Percentiles rank a stretch among this genome's conserved stretches.
Conservation (phyloP, 257 asterid genomes). For the Petunia secreta region DNA sequence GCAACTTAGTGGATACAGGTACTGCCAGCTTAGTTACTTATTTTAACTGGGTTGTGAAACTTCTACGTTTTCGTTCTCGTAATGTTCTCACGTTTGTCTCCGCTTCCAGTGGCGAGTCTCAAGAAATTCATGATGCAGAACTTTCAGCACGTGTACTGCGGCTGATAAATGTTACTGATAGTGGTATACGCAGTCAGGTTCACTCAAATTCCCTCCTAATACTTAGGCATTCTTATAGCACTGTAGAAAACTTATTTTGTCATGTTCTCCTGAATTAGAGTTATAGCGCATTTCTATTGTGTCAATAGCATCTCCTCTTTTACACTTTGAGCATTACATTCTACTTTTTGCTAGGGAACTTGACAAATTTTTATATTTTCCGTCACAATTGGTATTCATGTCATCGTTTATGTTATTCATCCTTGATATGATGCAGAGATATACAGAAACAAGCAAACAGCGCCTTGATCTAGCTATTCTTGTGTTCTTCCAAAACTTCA, state of each 20-base stretch:
- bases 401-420: neutral
- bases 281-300: neutral
- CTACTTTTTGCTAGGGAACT: neutral
- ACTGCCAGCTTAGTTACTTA: slow-evolving; percentile 18
- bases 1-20: slow-evolving; percentile 90
- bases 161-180: slow-evolving; percentile 84
- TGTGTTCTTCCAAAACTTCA: slow-evolving; percentile 84
- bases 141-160: slow-evolving; percentile 93
- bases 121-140: slow-evolving; percentile 95
- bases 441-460: slow-evolving; percentile 85
- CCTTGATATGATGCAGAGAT: slow-evolving; percentile 65
- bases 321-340: neutral
- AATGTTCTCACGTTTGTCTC: slow-evolving; percentile 28
- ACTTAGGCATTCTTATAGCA: neutral
- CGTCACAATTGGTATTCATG: neutral
- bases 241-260: slow-evolving; percentile 15
- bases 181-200: slow-evolving; percentile 89
- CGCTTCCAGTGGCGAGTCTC: slow-evolving; percentile 74
- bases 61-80: neutral
- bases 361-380: neutral
- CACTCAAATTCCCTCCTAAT: neutral
- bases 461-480: slow-evolving; percentile 97
- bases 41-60: slow-evolving; percentile 15
- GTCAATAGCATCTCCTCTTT: neutral
- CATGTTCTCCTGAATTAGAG: neutral